Percentiles rank a stretch among this genome's conserved stretches.
These are phyloP conservation scores for Oryza meridionalis DNA, from an alignment of 176 grass and related monocot genomes.

Conservation along the genomic window DNA sequence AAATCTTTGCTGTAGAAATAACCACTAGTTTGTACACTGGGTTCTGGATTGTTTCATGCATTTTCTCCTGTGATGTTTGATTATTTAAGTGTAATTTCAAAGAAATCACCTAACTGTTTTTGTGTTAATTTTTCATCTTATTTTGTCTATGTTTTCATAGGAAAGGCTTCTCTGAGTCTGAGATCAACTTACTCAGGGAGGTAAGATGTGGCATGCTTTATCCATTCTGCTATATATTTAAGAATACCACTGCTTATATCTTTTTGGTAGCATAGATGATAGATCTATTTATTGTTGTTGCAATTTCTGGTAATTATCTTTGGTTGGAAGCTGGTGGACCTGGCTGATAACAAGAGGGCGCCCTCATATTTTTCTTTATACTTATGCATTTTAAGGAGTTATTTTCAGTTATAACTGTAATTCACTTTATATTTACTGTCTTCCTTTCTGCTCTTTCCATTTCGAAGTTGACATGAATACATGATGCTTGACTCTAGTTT, in stretches of 20 bases:
- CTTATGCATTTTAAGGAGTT: background rate
- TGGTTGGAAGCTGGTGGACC: background rate
- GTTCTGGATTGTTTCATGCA: background rate
- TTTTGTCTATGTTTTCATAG: slow-evolving; percentile 52
- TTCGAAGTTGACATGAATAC: background rate
- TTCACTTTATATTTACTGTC: background rate
- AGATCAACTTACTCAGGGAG: slow-evolving; percentile 89
- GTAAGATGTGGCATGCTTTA: slow-evolving; percentile 47
- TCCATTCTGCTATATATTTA: background rate
- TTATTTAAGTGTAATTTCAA: slow-evolving; percentile 7
- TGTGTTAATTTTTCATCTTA: slow-evolving; percentile 38
- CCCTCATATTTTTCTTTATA: slow-evolving; percentile 6
- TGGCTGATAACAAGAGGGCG: background rate
- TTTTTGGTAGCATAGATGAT: background rate
- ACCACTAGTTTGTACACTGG: background rate
- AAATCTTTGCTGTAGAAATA: background rate
- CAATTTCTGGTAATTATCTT: slow-evolving; percentile 11
- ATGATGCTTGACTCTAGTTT: background rate
- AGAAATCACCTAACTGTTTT: slow-evolving; percentile 26
- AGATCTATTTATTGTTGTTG: slow-evolving; percentile 14
- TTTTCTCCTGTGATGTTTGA: slow-evolving; percentile 13
- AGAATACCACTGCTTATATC: background rate
- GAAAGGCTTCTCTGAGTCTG: slow-evolving; percentile 84
- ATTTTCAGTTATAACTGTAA: background rate
- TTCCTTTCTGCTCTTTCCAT: background rate